phyloP scores from a whole-genome alignment of 805 yeast genomes.

The Hanseniaspora meyeri region DNA sequence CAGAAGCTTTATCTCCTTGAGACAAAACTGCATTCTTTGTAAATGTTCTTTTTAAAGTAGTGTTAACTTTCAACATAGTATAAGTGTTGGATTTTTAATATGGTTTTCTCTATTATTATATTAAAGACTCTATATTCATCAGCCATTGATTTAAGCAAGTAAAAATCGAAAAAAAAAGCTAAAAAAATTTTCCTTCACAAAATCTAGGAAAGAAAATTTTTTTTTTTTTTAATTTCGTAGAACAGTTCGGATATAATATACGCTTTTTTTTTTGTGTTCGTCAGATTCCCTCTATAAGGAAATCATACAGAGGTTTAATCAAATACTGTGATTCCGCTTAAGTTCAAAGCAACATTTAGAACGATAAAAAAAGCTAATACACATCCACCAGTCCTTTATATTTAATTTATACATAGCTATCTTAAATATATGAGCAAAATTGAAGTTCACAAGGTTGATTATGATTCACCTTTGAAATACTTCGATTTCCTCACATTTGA shows the following conservation, averaged over 20 bases:
- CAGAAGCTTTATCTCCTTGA: neutral
- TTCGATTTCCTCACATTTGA: conserved; percentile 3
- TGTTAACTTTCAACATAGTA: neutral
- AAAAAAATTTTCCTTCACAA: neutral
- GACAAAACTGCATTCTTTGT: neutral
- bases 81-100: neutral
- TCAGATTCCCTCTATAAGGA: neutral
- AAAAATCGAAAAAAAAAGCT: neutral
- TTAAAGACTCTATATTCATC: too few relatives aligned
- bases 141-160: neutral
- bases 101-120: neutral
- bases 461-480: conserved; percentile 6
- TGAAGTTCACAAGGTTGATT: neutral
- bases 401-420: too few relatives aligned
- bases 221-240: too few relatives aligned
- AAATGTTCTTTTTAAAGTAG: conserved; percentile 1
- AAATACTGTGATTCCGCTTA: neutral
- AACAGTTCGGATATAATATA: neutral
- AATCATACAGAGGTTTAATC: neutral
- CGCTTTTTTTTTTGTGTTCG: neutral
- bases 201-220: neutral
- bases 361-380: too few relatives aligned
- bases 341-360: too few relatives aligned
- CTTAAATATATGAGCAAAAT: neutral
- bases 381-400: too few relatives aligned